phyloP scores from a whole-genome alignment of 2,329 filamentous ascomycete species.

The Thermoascus crustaceus region DNA sequence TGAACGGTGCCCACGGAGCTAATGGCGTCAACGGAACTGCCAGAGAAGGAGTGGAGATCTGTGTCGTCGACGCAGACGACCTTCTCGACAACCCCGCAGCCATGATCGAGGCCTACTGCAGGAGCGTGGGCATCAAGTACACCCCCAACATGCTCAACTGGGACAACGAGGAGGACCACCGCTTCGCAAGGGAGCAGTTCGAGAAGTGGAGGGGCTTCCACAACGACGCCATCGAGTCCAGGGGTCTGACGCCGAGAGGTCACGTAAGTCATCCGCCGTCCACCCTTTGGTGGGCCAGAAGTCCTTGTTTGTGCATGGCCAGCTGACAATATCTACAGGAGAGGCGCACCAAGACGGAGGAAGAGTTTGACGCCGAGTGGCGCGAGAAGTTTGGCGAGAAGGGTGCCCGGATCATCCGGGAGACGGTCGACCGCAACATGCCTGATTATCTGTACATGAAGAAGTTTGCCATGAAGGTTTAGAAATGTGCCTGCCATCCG shows the following conservation, averaged over 20 bases:
- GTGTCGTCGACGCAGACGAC: slow-evolving; percentile 88
- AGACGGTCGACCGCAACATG: slow-evolving; percentile 52
- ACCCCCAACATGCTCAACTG: slow-evolving; percentile 72
- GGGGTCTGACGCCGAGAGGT: slow-evolving; percentile 56
- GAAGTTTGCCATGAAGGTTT: slow-evolving; percentile 53
- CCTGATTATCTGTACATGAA: slow-evolving; percentile 57
- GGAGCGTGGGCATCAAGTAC: slow-evolving; percentile 70
- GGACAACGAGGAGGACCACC: slow-evolving; percentile 65
- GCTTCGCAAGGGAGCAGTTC: slow-evolving; percentile 64
- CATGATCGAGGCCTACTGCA: slow-evolving; percentile 72
- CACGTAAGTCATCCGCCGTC: slow-evolving; percentile 29
- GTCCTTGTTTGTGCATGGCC: too few relatives aligned
- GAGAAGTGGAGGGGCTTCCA: slow-evolving; percentile 98
- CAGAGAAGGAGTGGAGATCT: slow-evolving; percentile 52
- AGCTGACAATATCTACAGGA: slow-evolving; percentile 9
- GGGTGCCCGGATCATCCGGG: slow-evolving; percentile 50
- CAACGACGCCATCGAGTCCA: slow-evolving; percentile 83
- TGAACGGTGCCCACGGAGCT: slow-evolving; percentile 10
- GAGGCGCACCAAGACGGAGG: slow-evolving; percentile 39
- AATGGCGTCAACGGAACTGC: slow-evolving; percentile 13
- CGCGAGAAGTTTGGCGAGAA: slow-evolving; percentile 52
- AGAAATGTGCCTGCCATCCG: too few relatives aligned
- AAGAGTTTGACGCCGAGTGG: slow-evolving; percentile 53
- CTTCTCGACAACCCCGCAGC: slow-evolving; percentile 74
- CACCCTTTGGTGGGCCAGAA: too few relatives aligned